Conservation (phyloP, 768 basidiomycete genomes). For the Mycena venus region DNA sequence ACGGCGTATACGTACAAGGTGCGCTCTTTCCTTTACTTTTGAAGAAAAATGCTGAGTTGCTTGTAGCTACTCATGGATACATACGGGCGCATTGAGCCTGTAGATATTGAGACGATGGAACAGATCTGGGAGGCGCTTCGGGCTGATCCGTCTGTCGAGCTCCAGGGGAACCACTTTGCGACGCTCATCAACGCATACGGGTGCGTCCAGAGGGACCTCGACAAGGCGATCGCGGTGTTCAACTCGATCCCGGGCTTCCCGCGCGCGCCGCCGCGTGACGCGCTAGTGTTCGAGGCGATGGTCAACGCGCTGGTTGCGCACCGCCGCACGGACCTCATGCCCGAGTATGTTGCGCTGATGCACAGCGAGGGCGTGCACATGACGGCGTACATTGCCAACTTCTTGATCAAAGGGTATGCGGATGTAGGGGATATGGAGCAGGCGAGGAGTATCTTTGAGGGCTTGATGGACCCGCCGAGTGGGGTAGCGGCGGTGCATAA, state of each 20-base stretch:
- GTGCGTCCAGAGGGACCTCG: conserved; percentile 80
- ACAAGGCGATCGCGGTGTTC: conserved; percentile 83
- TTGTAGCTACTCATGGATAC: not conserved
- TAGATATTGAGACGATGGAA: conserved; percentile 82
- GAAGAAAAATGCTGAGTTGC: conserved; percentile 63
- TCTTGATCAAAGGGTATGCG: conserved; percentile 81
- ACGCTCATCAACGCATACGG: conserved; percentile 93
- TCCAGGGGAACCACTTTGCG: conserved; percentile 72
- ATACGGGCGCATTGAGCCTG: conserved; percentile 88
- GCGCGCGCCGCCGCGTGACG: conserved; percentile 74
- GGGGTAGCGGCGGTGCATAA: conserved; percentile 93
- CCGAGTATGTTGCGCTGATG: conserved; percentile 75
- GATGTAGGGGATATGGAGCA: conserved; percentile 76
- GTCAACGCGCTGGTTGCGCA: conserved; percentile 88
- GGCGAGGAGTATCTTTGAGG: conserved; percentile 85
- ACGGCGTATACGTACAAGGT: conserved; percentile 97
- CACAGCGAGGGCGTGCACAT: conserved; percentile 76
- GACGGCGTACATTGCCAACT: conserved; percentile 96
- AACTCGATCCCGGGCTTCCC: conserved; percentile 75
- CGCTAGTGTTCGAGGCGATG: conserved; percentile 90
- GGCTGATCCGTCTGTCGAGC: conserved; percentile 56
- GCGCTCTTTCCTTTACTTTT: conserved; percentile 28
- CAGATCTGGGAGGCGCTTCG: conserved; percentile 73
- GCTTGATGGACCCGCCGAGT: conserved; percentile 80
- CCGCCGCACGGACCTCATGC: conserved; percentile 83